A percentile compares a stretch with the other conserved stretches of the same genome.
These are phyloP conservation scores for Cytospora chrysosperma DNA, from an alignment of 2,329 filamentous ascomycete species.

Conservation along the genomic window DNA sequence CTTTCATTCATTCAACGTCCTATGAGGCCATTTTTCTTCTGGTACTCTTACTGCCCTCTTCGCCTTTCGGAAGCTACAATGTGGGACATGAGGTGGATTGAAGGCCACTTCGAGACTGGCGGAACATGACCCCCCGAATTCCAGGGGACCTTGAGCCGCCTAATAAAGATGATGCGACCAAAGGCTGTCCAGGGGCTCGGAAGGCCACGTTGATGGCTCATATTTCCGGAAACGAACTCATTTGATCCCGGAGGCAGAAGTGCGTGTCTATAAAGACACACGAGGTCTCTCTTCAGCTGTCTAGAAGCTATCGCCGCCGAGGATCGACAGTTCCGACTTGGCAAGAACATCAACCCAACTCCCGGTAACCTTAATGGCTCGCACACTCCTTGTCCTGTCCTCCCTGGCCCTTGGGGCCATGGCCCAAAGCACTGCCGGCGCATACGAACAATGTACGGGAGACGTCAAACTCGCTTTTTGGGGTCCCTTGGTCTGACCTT, in stretches of 20 bases:
- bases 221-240: neutral
- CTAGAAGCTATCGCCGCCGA: neutral
- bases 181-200: neutral
- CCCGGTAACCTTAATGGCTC: neutral
- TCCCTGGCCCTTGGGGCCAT: conserved; percentile 4
- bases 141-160: neutral
- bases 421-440: conserved; percentile 19
- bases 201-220: too few relatives aligned
- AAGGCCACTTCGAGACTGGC: neutral
- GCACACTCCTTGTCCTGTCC: neutral
- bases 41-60: neutral
- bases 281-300: neutral
- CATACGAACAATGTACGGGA: conserved; percentile 23
- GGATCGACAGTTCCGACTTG: neutral
- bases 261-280: neutral
- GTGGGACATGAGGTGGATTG: neutral
- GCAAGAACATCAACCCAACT: neutral
- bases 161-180: neutral
- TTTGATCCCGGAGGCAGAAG: neutral
- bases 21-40: neutral
- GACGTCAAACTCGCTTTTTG: neutral
- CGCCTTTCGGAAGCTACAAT: neutral
- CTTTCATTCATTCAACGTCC: neutral
- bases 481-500: neutral
- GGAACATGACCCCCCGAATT: conserved; percentile 9